Conservation (phyloP, 176 grass and related monocot species). For the Aegilops umbellulata region DNA sequence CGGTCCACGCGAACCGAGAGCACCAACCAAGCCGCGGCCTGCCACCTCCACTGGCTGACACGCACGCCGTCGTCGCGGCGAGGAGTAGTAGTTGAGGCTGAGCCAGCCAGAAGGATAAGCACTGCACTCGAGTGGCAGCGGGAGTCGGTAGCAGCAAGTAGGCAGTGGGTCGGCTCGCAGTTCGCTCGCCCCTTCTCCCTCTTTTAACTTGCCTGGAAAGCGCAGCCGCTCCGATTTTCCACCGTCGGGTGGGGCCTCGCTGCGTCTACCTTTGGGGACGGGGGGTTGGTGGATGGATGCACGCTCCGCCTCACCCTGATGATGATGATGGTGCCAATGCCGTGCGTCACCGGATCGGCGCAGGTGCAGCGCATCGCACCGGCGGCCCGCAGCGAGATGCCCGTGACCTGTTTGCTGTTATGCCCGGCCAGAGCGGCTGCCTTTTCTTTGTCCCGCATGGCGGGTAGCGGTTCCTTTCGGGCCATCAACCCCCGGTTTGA, state of each 20-base stretch:
- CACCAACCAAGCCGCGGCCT: not conserved
- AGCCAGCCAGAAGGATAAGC: not conserved
- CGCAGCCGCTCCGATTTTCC: not conserved
- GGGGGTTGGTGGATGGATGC: conserved; percentile 39
- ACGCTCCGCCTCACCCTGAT: not conserved
- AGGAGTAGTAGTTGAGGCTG: not conserved
- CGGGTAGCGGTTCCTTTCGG: not conserved
- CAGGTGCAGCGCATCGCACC: not conserved
- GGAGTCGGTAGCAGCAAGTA: not conserved
- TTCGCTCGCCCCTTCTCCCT: not conserved
- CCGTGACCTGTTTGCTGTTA: conserved; percentile 47
- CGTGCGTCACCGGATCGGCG: not conserved
- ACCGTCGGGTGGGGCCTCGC: conserved; percentile 7
- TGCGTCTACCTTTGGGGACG: not conserved
- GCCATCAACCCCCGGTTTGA: not conserved
- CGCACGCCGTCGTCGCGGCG: not conserved
- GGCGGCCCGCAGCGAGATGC: not conserved
- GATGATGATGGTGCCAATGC: not conserved
- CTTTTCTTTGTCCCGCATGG: not conserved
- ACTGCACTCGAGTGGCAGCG: not conserved
- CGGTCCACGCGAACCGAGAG: not conserved
- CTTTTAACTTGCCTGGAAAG: conserved; percentile 14
- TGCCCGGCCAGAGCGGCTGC: conserved; percentile 2
- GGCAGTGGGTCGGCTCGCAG: not conserved
- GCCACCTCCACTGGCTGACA: not conserved